Evolutionary conservation across 306 rosid species (phyloP).

Genomic region (Prunus salicina): DNA sequence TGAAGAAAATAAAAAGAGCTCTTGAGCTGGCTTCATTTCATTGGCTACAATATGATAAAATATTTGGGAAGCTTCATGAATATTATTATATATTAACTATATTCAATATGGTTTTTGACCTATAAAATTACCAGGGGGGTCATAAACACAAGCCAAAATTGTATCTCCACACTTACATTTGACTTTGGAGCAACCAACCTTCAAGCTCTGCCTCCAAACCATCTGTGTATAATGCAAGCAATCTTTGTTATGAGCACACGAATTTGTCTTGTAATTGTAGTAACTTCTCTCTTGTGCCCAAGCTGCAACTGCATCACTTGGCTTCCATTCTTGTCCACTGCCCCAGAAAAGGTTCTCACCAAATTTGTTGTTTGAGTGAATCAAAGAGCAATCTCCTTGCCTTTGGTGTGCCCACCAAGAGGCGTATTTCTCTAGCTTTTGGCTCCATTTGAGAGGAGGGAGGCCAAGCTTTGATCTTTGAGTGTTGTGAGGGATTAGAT

Average conservation of each 20-base stretch:
- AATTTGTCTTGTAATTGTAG: constrained; percentile 17
- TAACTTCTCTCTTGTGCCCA: constrained; percentile 30
- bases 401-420: constrained; percentile 26
- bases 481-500: constrained; percentile 7
- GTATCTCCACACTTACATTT: constrained; percentile 24
- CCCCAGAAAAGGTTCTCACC: constrained; percentile 41
- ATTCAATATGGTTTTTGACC: constrained; percentile 29
- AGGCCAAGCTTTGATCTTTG: constrained; percentile 29
- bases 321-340: constrained; percentile 26
- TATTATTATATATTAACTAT: not conserved
- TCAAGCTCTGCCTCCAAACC: constrained; percentile 23
- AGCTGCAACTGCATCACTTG: constrained; percentile 29
- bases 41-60: too few relatives aligned
- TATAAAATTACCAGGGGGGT: constrained; percentile 30
- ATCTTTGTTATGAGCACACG: constrained; percentile 22
- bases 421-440: constrained; percentile 15
- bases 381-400: constrained; percentile 28
- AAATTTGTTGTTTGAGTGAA: constrained; percentile 24
- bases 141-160: constrained; percentile 24
- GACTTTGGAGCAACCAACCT: constrained; percentile 28
- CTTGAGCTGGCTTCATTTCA: too few relatives aligned
- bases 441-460: constrained; percentile 32
- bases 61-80: not conserved
- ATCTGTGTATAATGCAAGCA: constrained; percentile 35
- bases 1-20: too few relatives aligned